Evolutionary conservation across 1,139 yeast genomes (phyloP).

Genomic region (Taphrina betulina): DNA sequence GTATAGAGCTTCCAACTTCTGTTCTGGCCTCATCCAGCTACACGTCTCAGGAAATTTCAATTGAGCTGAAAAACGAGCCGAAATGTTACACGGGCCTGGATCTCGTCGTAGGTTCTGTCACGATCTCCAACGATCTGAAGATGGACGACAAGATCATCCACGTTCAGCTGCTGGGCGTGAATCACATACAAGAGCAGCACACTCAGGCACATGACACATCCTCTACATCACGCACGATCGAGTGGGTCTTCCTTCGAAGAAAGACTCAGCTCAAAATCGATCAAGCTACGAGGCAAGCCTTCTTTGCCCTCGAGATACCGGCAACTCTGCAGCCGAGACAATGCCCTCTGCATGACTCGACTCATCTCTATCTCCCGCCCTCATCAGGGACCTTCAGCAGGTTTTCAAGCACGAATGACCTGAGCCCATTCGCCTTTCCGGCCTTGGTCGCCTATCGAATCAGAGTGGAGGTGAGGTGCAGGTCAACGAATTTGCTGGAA

Average conservation of each 20-base stretch:
- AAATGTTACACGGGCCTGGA: background rate
- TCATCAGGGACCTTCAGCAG: background rate
- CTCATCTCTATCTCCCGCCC: conserved; percentile 23
- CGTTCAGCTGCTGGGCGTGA: conserved; percentile 19
- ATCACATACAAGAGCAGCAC: background rate
- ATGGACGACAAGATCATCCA: background rate
- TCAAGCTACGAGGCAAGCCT: background rate
- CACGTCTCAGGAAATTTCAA: background rate
- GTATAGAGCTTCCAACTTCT: background rate
- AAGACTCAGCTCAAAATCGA: conserved; percentile 2
- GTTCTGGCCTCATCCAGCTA: background rate
- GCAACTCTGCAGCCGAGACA: conserved; percentile 21
- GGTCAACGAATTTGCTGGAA: background rate
- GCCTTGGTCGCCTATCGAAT: conserved; percentile 14
- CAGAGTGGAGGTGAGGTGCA: conserved; percentile 5
- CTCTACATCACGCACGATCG: background rate
- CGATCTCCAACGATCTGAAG: background rate
- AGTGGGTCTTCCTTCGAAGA: conserved; percentile 17
- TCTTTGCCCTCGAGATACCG: conserved; percentile 20
- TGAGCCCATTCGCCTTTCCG: conserved; percentile 1
- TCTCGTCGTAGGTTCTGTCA: background rate
- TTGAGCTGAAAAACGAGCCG: background rate
- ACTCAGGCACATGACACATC: background rate
- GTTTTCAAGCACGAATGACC: background rate
- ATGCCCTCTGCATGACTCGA: conserved; percentile 18